Conservation (phyloP, 2,329 filamentous ascomycete genomes). For the Neodidymelliopsis sp. region DNA sequence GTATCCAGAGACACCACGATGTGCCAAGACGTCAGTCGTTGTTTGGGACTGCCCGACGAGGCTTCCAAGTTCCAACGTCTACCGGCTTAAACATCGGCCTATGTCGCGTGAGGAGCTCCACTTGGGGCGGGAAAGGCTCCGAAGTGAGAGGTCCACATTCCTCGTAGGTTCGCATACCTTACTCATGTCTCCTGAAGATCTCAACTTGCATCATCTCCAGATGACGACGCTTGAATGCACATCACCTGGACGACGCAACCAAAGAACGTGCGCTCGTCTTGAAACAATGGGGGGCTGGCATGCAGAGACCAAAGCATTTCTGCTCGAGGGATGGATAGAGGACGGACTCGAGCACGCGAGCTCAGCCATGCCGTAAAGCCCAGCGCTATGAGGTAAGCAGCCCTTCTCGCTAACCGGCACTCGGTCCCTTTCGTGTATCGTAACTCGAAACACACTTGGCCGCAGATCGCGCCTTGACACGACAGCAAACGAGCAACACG, state of each 20-base stretch:
- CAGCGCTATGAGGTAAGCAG: constrained; percentile 1
- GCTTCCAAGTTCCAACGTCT: neutral
- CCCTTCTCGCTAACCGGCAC: constrained; percentile 4
- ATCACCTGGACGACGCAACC: constrained; percentile 2
- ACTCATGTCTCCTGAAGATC: constrained; percentile 12
- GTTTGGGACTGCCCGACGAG: neutral
- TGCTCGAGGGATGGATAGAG: no score
- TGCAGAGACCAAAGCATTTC: no score
- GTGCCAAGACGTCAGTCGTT: neutral
- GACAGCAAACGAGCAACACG: neutral
- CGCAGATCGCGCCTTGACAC: constrained; percentile 2
- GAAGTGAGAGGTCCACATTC: constrained; percentile 6
- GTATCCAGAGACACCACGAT: neutral
- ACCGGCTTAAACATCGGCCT: neutral
- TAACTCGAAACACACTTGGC: constrained; percentile 15
- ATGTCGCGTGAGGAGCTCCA: constrained; percentile 6
- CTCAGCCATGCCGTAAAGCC: neutral
- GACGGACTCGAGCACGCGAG: no score
- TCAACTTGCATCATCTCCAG: constrained; percentile 1
- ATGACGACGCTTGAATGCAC: constrained; percentile 7
- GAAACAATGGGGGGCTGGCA: no score
- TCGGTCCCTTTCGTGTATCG: constrained; percentile 11
- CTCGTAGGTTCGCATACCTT: constrained; percentile 1
- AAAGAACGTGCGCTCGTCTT: neutral
- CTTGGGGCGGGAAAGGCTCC: constrained; percentile 5